A percentile compares a stretch with the other conserved stretches of the same genome.
Evolutionary conservation across 2,329 filamentous ascomycete species (phyloP).

Genomic region (Alternaria angustiovoidea): DNA sequence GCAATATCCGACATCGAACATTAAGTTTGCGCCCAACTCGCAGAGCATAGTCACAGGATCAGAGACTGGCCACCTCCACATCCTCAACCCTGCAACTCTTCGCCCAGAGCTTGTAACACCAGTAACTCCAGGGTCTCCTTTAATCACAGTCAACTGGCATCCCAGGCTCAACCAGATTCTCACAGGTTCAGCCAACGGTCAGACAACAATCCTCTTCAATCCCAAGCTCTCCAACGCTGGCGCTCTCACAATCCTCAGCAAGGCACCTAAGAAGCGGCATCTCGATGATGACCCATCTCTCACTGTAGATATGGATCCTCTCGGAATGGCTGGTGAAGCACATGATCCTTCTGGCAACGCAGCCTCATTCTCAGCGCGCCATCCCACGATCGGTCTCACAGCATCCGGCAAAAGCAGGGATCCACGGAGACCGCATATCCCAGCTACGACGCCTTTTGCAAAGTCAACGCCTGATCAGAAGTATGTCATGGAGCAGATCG

Average conservation of each 20-base stretch:
- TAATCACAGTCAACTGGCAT: conserved; percentile 91
- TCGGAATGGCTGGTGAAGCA: conserved; percentile 83
- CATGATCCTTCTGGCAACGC: conserved; percentile 69
- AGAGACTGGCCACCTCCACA: conserved; percentile 83
- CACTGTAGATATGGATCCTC: conserved; percentile 75
- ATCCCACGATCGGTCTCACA: conserved; percentile 77
- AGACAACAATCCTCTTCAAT: conserved; percentile 90
- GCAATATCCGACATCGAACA: conserved; percentile 84
- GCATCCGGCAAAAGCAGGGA: conserved; percentile 80
- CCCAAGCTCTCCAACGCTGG: conserved; percentile 82
- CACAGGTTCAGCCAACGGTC: conserved; percentile 89
- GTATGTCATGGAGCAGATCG: conserved; percentile 87
- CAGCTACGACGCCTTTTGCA: conserved; percentile 85
- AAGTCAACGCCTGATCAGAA: conserved; percentile 89
- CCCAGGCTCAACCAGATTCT: conserved; percentile 94
- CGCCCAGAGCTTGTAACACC: conserved; percentile 84
- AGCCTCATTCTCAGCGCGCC: conserved; percentile 64
- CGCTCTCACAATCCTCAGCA: conserved; percentile 88
- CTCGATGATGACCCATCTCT: conserved; percentile 90
- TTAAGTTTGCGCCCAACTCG: conserved; percentile 85
- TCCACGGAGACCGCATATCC: conserved; percentile 84
- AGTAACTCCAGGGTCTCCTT: conserved; percentile 82
- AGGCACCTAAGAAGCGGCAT: conserved; percentile 92
- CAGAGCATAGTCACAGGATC: conserved; percentile 91
- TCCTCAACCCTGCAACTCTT: conserved; percentile 91